A percentile compares a stretch with the other conserved stretches of the same genome.
Conservation (phyloP, 352 stramenopile species). For the Saprolegnia parasitica region DNA sequence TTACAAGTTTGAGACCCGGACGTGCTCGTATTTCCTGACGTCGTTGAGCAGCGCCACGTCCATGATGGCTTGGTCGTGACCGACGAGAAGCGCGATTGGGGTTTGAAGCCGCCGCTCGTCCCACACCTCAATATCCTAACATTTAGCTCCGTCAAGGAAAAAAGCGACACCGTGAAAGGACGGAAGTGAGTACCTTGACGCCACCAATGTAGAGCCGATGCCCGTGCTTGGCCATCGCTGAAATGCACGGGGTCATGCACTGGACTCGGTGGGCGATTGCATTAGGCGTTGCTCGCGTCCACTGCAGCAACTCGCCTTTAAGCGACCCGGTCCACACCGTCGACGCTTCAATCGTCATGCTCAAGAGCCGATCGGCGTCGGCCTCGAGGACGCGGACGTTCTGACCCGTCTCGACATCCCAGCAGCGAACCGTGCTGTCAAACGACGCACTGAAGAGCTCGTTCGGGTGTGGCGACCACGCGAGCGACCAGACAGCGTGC, state of each 20-base stretch:
- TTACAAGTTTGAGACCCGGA: background rate
- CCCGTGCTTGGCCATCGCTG: background rate
- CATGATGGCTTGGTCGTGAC: constrained; percentile 92
- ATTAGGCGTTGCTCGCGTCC: constrained; percentile 1
- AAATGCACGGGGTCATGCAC: constrained; percentile 21
- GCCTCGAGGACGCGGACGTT: constrained; percentile 61
- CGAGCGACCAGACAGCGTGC: constrained; percentile 90
- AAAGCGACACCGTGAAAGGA: no score
- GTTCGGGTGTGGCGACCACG: constrained; percentile 79
- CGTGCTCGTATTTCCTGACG: constrained; percentile 46
- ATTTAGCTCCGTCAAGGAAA: no score
- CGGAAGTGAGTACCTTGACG: constrained; percentile 22
- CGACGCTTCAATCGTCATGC: constrained; percentile 12
- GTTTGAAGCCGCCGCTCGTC: constrained; percentile 9
- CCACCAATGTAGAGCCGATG: constrained; percentile 16
- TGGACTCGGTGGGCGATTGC: background rate
- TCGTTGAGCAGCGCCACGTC: constrained; percentile 88
- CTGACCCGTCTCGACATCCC: constrained; percentile 87
- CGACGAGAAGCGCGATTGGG: constrained; percentile 41
- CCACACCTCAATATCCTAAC: constrained; percentile 17
- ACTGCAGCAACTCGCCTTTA: constrained; percentile 17
- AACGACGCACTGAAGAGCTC: constrained; percentile 93
- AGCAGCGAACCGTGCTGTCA: constrained; percentile 92
- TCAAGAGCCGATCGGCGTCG: constrained; percentile 15
- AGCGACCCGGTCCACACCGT: constrained; percentile 21